Conservation (phyloP, 1,284 basidiomycete genomes). For the Trichosporon ovoides region DNA sequence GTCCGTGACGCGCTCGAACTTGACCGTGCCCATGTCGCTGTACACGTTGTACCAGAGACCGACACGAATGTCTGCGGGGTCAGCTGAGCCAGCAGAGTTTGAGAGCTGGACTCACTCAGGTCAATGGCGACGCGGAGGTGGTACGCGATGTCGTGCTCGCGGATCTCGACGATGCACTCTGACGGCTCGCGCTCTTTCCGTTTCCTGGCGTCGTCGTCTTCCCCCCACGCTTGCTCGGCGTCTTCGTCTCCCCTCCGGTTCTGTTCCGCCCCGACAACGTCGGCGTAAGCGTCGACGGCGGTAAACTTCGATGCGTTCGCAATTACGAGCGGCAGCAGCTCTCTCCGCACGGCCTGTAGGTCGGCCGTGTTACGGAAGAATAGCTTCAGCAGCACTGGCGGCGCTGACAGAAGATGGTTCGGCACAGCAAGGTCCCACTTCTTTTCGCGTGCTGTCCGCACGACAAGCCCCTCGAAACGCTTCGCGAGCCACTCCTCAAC, state of each 20-base stretch:
- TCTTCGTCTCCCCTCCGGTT: conserved; percentile 52
- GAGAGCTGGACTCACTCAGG: conserved; percentile 57
- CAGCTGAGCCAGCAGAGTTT: not conserved
- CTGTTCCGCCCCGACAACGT: conserved; percentile 76
- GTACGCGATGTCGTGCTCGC: conserved; percentile 96
- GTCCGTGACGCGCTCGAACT: conserved; percentile 67
- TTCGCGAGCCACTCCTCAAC: conserved; percentile 97
- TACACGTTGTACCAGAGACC: conserved; percentile 93
- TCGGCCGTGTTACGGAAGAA: conserved; percentile 91
- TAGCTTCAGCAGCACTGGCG: conserved; percentile 79
- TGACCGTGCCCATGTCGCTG: conserved; percentile 74
- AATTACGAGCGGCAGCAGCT: conserved; percentile 81
- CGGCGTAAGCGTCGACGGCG: conserved; percentile 95
- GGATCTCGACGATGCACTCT: conserved; percentile 86
- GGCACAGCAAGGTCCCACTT: conserved; percentile 95
- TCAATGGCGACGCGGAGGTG: conserved; percentile 98
- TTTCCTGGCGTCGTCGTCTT: conserved; percentile 51
- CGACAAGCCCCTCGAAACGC: conserved; percentile 81
- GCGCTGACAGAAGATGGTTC: conserved; percentile 91
- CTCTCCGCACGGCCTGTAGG: conserved; percentile 77
- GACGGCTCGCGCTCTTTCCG: conserved; percentile 63
- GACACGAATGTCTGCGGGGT: conserved; percentile 73
- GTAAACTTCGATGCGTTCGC: conserved; percentile 89
- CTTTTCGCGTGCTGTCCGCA: conserved; percentile 68
- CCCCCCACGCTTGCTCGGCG: conserved; percentile 53